Evolutionary conservation across 768 basidiomycete species (phyloP).

Genomic region (Piloderma croceum): DNA sequence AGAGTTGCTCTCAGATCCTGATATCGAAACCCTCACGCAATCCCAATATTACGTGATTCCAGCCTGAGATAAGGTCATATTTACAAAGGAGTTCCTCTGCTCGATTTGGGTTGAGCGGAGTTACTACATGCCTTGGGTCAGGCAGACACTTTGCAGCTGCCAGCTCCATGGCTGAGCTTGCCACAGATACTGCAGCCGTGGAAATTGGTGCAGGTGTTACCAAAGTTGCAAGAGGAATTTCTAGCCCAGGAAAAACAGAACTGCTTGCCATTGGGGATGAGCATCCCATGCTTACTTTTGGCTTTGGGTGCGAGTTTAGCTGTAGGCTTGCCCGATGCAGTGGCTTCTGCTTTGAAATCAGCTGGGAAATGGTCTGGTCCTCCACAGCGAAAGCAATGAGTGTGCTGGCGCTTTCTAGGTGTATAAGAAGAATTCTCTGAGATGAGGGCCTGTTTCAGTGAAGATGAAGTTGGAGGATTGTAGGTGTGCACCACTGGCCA

Average conservation of each 20-base stretch:
- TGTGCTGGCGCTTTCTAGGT: not conserved
- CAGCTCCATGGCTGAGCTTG: constrained; percentile 23
- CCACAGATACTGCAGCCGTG: constrained; percentile 30
- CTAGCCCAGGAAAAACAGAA: constrained; percentile 27
- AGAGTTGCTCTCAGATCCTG: constrained; percentile 18
- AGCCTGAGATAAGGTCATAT: constrained; percentile 14
- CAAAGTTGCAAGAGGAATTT: constrained; percentile 13
- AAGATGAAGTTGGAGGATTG: too few species aligned
- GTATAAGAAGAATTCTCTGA: not conserved
- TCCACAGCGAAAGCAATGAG: constrained; percentile 27
- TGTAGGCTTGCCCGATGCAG: constrained; percentile 18
- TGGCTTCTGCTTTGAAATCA: constrained; percentile 15
- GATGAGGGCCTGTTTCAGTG: not conserved
- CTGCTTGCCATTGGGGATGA: constrained; percentile 11
- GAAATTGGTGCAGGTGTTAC: constrained; percentile 14
- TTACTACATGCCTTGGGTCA: constrained; percentile 30
- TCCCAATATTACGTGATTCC: constrained; percentile 26
- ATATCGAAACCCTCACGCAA: constrained; percentile 32
- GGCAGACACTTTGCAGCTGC: constrained; percentile 13
- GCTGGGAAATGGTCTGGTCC: constrained; percentile 17
- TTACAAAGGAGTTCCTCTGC: constrained; percentile 11
- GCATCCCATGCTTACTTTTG: constrained; percentile 17
- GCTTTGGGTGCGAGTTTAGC: constrained; percentile 8
- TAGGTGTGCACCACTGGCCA: too few species aligned
- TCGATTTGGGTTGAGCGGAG: constrained; percentile 23